These are phyloP conservation scores for Myriangium duriaei DNA, from an alignment of 2,329 filamentous ascomycete species.

Conservation along the genomic window DNA sequence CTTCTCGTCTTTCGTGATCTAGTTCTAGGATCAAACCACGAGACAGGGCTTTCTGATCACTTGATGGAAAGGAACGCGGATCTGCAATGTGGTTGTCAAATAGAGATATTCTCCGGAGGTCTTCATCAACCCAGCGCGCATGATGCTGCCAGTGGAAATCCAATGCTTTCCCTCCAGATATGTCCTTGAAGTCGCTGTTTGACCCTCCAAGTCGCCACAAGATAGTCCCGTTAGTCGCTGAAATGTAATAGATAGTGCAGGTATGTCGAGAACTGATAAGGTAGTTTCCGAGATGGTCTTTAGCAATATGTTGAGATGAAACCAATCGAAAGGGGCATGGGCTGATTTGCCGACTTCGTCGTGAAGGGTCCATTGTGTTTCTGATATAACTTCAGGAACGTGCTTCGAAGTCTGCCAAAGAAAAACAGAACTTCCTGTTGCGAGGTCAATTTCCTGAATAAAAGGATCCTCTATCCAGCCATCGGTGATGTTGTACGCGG, in stretches of 20 bases:
- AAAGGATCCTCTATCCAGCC: slow-evolving; percentile 25
- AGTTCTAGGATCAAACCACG: slow-evolving; percentile 13
- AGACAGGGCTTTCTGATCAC: slow-evolving; percentile 4
- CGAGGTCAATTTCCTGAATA: slow-evolving; percentile 33
- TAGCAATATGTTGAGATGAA: slow-evolving; percentile 43
- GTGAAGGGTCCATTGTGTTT: slow-evolving; percentile 16
- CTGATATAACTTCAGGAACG: not conserved
- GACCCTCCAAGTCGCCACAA: slow-evolving; percentile 33
- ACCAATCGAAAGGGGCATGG: slow-evolving; percentile 39
- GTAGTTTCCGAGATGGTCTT: slow-evolving; percentile 36
- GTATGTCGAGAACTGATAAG: slow-evolving; percentile 38
- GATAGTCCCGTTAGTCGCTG: slow-evolving; percentile 31
- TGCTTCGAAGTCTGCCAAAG: slow-evolving; percentile 29
- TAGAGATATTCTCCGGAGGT: slow-evolving; percentile 12
- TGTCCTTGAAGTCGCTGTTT: slow-evolving; percentile 10
- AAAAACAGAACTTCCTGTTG: slow-evolving; percentile 28
- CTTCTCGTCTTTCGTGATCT: slow-evolving; percentile 19
- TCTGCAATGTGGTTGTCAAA: slow-evolving; percentile 13
- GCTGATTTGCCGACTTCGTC: slow-evolving; percentile 25
- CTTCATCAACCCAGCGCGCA: slow-evolving; percentile 18
- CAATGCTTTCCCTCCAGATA: slow-evolving; percentile 9
- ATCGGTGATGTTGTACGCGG: slow-evolving; percentile 1
- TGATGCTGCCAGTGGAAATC: slow-evolving; percentile 36
- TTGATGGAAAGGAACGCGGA: too few relatives aligned
- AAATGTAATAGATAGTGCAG: slow-evolving; percentile 33